phyloP scores from a whole-genome alignment of 2,329 filamentous ascomycete species.

The Periconia digitata region DNA sequence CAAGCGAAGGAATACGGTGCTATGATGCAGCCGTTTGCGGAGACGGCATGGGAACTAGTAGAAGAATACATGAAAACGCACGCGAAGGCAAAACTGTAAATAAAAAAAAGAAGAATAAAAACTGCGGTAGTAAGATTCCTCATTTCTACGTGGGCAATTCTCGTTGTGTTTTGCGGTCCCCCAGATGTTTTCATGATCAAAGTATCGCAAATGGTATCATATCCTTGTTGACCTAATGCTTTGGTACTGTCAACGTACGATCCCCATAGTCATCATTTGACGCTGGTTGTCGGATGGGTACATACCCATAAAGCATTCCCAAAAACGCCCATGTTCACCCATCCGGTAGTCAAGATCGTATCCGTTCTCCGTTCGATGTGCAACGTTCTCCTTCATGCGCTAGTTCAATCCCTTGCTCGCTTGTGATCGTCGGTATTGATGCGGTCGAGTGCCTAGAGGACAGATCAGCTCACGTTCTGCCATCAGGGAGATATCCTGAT shows the following conservation, averaged over 20 bases:
- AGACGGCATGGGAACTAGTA: slow-evolving; percentile 77
- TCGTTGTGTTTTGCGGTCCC: not conserved
- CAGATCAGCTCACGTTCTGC: slow-evolving; percentile 8
- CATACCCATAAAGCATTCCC: slow-evolving; percentile 12
- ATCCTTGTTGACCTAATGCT: slow-evolving; percentile 22
- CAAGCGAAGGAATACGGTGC: slow-evolving; percentile 73
- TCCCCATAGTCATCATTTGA: slow-evolving; percentile 6
- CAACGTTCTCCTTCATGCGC: slow-evolving; percentile 1
- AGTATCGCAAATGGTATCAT: slow-evolving; percentile 28
- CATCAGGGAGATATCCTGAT: not conserved
- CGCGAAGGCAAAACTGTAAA: slow-evolving; percentile 42
- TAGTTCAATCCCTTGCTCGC: slow-evolving; percentile 27
- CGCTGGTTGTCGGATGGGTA: slow-evolving; percentile 6
- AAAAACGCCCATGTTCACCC: slow-evolving; percentile 11
- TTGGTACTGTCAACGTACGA: slow-evolving; percentile 22
- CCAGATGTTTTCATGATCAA: slow-evolving; percentile 4
- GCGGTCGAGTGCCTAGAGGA: slow-evolving; percentile 35
- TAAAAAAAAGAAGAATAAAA: too few species aligned
- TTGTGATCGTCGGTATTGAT: slow-evolving; percentile 39
- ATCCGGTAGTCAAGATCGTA: not conserved
- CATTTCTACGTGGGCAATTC: too few species aligned
- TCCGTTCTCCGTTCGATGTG: slow-evolving; percentile 1
- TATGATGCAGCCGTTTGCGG: slow-evolving; percentile 70
- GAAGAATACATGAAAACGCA: slow-evolving; percentile 49
- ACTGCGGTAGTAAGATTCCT: too few species aligned